A percentile compares a stretch with the other conserved stretches of the same genome.
Evolutionary conservation across 345 rosid species (phyloP).

Genomic region (Eucalyptus globulus): DNA sequence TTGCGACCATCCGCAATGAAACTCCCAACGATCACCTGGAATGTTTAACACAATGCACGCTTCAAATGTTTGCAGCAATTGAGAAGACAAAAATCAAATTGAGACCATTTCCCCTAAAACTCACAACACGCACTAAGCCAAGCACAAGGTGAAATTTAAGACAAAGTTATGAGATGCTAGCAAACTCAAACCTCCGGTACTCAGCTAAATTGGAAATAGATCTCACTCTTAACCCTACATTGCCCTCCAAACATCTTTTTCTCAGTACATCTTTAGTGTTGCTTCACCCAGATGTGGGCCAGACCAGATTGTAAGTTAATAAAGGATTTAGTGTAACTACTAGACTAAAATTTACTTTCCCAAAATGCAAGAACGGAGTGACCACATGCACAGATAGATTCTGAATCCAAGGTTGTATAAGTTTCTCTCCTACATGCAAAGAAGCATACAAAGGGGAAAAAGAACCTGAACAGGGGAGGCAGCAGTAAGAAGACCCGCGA

Average conservation of each 20-base stretch:
- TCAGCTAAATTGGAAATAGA: neutral
- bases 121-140: neutral
- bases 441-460: neutral
- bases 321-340: neutral
- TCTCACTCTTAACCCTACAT: neutral
- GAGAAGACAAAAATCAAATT: neutral
- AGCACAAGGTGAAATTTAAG: neutral
- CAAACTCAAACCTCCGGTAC: neutral
- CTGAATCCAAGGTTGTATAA: neutral
- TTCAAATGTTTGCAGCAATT: neutral
- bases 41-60: neutral
- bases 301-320: neutral
- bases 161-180: neutral
- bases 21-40: conserved; percentile 40
- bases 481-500: conserved; percentile 78
- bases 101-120: neutral
- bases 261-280: neutral
- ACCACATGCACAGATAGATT: neutral
- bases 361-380: neutral
- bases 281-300: neutral
- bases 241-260: neutral
- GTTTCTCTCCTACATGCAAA: neutral
- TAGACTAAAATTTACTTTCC: neutral
- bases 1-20: conserved; percentile 28
- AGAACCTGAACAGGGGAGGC: conserved; percentile 84